These are phyloP conservation scores for Solanum ossicruentum DNA, from an alignment of 257 asterid genomes.

Conservation along the genomic window DNA sequence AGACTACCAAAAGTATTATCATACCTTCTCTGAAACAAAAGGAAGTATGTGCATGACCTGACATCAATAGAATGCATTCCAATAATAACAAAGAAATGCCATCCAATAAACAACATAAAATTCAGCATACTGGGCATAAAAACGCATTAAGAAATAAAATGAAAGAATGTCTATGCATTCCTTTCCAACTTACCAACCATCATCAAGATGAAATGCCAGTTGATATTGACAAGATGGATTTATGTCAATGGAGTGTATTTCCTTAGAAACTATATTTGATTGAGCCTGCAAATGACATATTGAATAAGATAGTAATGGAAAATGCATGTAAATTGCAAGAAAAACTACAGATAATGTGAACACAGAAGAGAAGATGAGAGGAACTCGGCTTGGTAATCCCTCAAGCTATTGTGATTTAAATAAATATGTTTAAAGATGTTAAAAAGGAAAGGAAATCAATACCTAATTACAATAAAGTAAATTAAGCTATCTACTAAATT, in stretches of 20 bases:
- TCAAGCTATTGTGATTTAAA: not conserved
- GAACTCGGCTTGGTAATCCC: not conserved
- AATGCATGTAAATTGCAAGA: not conserved
- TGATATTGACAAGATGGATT: slow-evolving; percentile 85
- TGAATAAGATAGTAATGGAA: not conserved
- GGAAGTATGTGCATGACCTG: not conserved
- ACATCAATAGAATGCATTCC: not conserved
- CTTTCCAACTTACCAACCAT: slow-evolving; percentile 68
- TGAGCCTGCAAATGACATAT: slow-evolving; percentile 54
- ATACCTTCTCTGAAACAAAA: not conserved
- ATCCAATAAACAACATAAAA: not conserved
- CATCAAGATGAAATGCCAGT: slow-evolving; percentile 96
- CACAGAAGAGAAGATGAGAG: not conserved
- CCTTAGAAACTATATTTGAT: slow-evolving; percentile 63
- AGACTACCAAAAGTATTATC: not conserved
- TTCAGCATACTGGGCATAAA: not conserved
- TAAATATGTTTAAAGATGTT: not conserved
- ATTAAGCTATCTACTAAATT: not conserved
- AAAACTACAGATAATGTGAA: not conserved
- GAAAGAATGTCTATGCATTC: not conserved
- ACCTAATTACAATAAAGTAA: not conserved
- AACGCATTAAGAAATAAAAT: not conserved
- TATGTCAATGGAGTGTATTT: slow-evolving; percentile 71
- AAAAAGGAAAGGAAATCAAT: not conserved
- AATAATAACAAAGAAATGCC: not conserved